Evolutionary conservation across 140 eudicot species (phyloP).

Genomic region (Bidens hawaiensis): DNA sequence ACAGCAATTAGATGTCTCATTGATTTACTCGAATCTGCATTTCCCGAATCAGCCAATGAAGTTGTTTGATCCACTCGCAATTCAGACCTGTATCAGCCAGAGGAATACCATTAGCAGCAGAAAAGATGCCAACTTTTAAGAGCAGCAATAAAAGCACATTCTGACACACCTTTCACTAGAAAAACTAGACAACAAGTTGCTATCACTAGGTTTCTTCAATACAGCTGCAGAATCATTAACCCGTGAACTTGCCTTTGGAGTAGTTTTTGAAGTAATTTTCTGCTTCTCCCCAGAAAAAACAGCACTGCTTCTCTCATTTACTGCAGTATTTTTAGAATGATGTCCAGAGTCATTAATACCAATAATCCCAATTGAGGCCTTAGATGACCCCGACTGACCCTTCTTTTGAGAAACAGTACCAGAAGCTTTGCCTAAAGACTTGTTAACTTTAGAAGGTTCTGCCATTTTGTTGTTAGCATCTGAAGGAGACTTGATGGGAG

Average conservation of each 20-base stretch:
- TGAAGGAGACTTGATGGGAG: slow-evolving; percentile 58
- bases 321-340: slow-evolving; percentile 31
- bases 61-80: slow-evolving; percentile 32
- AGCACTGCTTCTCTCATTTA: slow-evolving; percentile 46
- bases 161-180: slow-evolving; percentile 53
- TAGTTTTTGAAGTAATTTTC: slow-evolving; percentile 19
- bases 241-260: slow-evolving; percentile 39
- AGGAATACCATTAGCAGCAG: slow-evolving; percentile 1
- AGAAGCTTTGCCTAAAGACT: slow-evolving; percentile 34
- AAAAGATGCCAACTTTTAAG: slow-evolving; percentile 2
- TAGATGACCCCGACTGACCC: slow-evolving; percentile 38
- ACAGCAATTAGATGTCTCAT: slow-evolving; percentile 86
- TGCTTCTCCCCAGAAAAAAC: slow-evolving; percentile 45
- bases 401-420: slow-evolving; percentile 41
- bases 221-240: slow-evolving; percentile 33
- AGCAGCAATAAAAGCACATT: background rate
- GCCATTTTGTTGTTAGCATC: no score
- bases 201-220: slow-evolving; percentile 35
- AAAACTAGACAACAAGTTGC: slow-evolving; percentile 20
- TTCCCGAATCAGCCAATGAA: slow-evolving; percentile 36
- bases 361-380: slow-evolving; percentile 22
- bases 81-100: slow-evolving; percentile 44
- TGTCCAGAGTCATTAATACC: slow-evolving; percentile 37
- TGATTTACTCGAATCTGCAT: slow-evolving; percentile 53
- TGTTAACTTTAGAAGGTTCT: slow-evolving; percentile 33